Evolutionary conservation across 2,329 filamentous ascomycete species (phyloP).

Genomic region (Corinectria fuckeliana): DNA sequence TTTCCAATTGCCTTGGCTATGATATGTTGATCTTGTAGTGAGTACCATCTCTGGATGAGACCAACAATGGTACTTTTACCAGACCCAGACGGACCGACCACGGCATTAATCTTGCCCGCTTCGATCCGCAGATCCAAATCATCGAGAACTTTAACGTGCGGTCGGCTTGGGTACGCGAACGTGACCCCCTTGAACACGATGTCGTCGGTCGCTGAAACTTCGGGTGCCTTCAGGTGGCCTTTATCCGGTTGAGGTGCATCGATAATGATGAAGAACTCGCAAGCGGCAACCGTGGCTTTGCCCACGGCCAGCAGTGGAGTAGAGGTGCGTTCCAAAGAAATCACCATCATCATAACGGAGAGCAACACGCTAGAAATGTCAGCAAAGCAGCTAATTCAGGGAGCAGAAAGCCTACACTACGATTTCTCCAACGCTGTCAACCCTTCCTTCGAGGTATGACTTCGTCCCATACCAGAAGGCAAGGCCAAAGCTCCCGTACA

Average conservation of each 20-base stretch:
- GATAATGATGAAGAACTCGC: slow-evolving; percentile 63
- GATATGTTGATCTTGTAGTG: slow-evolving; percentile 59
- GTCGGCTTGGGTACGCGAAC: slow-evolving; percentile 76
- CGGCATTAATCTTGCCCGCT: slow-evolving; percentile 72
- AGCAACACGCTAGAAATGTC: slow-evolving; percentile 52
- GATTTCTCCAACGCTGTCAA: slow-evolving; percentile 59
- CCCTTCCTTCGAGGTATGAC: slow-evolving; percentile 52
- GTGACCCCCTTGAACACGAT: slow-evolving; percentile 65
- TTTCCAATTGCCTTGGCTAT: slow-evolving; percentile 58
- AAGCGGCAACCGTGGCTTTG: slow-evolving; percentile 64
- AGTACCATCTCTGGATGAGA: slow-evolving; percentile 75
- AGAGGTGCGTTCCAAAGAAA: slow-evolving; percentile 63
- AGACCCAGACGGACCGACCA: slow-evolving; percentile 75
- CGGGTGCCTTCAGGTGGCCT: slow-evolving; percentile 45
- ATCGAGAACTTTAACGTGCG: slow-evolving; percentile 68
- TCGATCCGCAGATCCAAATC: slow-evolving; percentile 63
- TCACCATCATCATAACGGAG: slow-evolving; percentile 64
- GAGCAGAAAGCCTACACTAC: slow-evolving; percentile 54
- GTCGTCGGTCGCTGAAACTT: slow-evolving; percentile 47
- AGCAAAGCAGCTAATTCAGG: not conserved
- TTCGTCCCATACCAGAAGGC: slow-evolving; percentile 69
- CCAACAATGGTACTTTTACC: slow-evolving; percentile 79
- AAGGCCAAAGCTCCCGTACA: slow-evolving; percentile 61
- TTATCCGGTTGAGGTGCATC: slow-evolving; percentile 51
- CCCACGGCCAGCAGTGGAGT: slow-evolving; percentile 64